Conservation (phyloP, 192 early-diverging fungal genomes). For the Entomortierella beljakovae region DNA sequence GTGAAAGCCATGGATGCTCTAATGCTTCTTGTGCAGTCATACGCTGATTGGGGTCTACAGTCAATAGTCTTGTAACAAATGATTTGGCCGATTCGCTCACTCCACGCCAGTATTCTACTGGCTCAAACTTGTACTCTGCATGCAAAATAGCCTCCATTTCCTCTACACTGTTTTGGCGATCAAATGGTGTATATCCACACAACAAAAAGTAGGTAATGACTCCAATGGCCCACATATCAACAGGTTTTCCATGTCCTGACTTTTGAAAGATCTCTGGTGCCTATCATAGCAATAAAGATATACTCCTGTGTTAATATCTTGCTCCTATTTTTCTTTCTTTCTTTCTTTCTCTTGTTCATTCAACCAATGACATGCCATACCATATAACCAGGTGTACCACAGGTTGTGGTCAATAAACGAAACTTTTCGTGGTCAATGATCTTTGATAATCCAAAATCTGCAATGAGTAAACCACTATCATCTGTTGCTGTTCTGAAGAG, state of each 20-base stretch:
- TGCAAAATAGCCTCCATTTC: conserved; percentile 68
- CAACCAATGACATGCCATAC: conserved; percentile 40
- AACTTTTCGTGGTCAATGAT: conserved; percentile 71
- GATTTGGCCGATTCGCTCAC: conserved; percentile 72
- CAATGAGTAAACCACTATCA: conserved; percentile 74
- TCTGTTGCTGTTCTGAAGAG: conserved; percentile 71
- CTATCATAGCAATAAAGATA: conserved; percentile 20
- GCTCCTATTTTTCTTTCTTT: too few relatives aligned
- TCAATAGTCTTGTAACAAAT: conserved; percentile 78
- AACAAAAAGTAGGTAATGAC: conserved; percentile 83
- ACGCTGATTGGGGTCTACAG: conserved; percentile 71
- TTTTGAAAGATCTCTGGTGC: conserved; percentile 71
- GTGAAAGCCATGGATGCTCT: conserved; percentile 79
- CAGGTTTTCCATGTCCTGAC: conserved; percentile 76
- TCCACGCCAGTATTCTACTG: conserved; percentile 69
- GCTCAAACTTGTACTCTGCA: conserved; percentile 73
- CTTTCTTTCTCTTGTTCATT: too few relatives aligned
- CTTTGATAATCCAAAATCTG: conserved; percentile 84
- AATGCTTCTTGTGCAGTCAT: conserved; percentile 82
- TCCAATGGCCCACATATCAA: conserved; percentile 87
- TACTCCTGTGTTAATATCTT: neutral
- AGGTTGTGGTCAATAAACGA: conserved; percentile 70
- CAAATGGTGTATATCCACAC: conserved; percentile 80
- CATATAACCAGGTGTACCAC: conserved; percentile 89
- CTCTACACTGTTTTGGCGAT: conserved; percentile 62